Conservation (phyloP, 768 basidiomycete species). For the Leucocoprinus sp. region DNA sequence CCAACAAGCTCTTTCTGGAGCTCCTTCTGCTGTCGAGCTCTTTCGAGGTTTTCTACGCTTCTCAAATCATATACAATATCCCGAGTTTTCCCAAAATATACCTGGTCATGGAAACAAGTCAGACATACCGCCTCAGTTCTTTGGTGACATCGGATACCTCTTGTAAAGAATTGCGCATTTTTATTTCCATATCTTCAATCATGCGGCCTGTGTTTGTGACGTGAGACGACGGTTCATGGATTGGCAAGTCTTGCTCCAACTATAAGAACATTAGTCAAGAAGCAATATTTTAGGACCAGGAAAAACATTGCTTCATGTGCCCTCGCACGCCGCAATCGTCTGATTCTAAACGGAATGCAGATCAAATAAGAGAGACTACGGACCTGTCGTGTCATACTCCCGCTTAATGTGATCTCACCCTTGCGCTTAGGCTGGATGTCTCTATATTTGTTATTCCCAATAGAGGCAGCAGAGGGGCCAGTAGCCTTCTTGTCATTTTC, state of each 20-base stretch:
- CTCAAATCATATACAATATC: slow-evolving; percentile 92
- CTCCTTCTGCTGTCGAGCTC: slow-evolving; percentile 70
- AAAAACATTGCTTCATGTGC: too few species aligned
- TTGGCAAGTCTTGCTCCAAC: slow-evolving; percentile 81
- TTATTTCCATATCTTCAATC: slow-evolving; percentile 99
- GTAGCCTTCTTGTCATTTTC: slow-evolving; percentile 26
- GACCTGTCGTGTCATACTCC: slow-evolving; percentile 97
- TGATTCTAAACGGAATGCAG: neutral
- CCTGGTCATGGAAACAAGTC: slow-evolving; percentile 29
- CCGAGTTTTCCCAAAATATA: slow-evolving; percentile 94
- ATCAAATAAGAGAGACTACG: slow-evolving; percentile 17
- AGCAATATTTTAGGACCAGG: too few species aligned
- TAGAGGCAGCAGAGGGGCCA: slow-evolving; percentile 14
- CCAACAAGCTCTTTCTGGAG: slow-evolving; percentile 88
- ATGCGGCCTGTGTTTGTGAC: slow-evolving; percentile 90
- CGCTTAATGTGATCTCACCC: slow-evolving; percentile 80
- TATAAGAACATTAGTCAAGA: slow-evolving; percentile 22
- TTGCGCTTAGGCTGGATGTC: slow-evolving; percentile 25
- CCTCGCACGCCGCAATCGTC: neutral
- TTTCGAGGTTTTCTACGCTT: slow-evolving; percentile 79
- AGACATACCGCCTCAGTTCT: slow-evolving; percentile 4
- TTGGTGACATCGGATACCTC: slow-evolving; percentile 46
- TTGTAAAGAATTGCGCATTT: slow-evolving; percentile 92
- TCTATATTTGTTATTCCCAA: slow-evolving; percentile 3
- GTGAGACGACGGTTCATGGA: slow-evolving; percentile 77